Evolutionary conservation across 371 early-diverging fungal genomes (phyloP).

Genomic region (Homolaphlyctis polyrhiza): DNA sequence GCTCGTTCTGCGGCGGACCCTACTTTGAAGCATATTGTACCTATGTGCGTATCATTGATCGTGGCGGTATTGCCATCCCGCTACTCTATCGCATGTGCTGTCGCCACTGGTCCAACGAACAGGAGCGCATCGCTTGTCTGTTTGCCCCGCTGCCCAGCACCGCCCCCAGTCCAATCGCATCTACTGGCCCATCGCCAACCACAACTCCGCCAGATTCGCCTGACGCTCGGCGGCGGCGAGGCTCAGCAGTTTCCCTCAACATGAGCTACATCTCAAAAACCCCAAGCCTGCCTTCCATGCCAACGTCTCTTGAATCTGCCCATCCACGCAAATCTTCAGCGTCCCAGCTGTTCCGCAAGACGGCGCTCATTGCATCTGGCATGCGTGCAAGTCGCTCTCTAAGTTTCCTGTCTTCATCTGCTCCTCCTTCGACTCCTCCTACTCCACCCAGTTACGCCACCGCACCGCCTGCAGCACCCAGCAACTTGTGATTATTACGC

Average conservation of each 20-base stretch:
- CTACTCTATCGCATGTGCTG: slow-evolving; percentile 69
- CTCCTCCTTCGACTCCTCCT: neutral
- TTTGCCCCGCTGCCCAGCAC: slow-evolving; percentile 52
- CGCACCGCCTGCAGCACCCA: neutral
- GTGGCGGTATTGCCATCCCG: slow-evolving; percentile 53
- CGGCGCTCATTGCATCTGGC: slow-evolving; percentile 2
- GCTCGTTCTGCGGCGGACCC: slow-evolving; percentile 85
- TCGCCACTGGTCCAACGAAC: slow-evolving; percentile 73
- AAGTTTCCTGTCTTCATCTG: neutral
- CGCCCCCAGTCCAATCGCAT: slow-evolving; percentile 15
- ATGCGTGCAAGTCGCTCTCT: slow-evolving; percentile 1
- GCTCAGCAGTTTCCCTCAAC: slow-evolving; percentile 11
- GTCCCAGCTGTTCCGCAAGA: neutral
- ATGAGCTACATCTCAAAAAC: slow-evolving; percentile 18
- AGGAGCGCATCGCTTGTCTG: slow-evolving; percentile 52
- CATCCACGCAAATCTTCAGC: neutral
- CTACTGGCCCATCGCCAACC: slow-evolving; percentile 9
- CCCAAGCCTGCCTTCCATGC: slow-evolving; percentile 20
- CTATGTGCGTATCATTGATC: slow-evolving; percentile 61
- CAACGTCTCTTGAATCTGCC: slow-evolving; percentile 4
- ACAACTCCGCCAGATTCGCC: slow-evolving; percentile 13
- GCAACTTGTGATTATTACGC: neutral
- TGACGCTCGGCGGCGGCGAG: neutral
- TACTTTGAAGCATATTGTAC: slow-evolving; percentile 66
- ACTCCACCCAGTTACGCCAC: neutral